A percentile compares a stretch with the other conserved stretches of the same genome.
Evolutionary conservation across 495 filamentous ascomycete genomes (phyloP).

Genomic region (Hyaloscypha finlandica): DNA sequence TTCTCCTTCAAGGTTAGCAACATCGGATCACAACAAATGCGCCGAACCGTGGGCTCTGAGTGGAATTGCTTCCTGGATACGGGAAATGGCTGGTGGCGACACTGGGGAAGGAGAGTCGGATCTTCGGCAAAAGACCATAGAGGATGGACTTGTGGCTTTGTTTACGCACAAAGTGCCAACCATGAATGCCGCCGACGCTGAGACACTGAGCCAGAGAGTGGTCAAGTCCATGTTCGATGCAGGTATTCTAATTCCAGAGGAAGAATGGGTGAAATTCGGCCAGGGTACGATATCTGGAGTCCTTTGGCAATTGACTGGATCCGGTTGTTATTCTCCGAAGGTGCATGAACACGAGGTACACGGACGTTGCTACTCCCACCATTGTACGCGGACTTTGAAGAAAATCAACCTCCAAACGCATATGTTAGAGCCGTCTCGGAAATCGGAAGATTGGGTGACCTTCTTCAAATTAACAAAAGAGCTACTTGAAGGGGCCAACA

Average conservation of each 20-base stretch:
- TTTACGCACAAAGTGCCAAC: conserved; percentile 97
- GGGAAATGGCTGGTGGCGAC: conserved; percentile 82
- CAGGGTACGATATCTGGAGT: conserved; percentile 77
- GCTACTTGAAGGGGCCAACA: conserved; percentile 62
- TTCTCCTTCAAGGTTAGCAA: conserved; percentile 81
- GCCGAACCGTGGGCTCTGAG: conserved; percentile 91
- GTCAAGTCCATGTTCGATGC: conserved; percentile 79
- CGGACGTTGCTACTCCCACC: conserved; percentile 88
- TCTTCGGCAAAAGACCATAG: conserved; percentile 77
- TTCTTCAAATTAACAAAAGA: conserved; percentile 88
- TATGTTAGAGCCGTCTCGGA: conserved; percentile 65
- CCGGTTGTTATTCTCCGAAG: conserved; percentile 85
- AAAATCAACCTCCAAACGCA: conserved; percentile 84
- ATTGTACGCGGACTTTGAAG: conserved; percentile 91
- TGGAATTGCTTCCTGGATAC: conserved; percentile 83
- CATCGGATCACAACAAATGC: conserved; percentile 83
- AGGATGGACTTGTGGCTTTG: conserved; percentile 83
- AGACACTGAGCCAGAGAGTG: conserved; percentile 77
- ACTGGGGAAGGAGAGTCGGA: conserved; percentile 62
- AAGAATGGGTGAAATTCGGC: conserved; percentile 97
- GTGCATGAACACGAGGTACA: conserved; percentile 73
- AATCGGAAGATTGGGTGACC: conserved; percentile 82
- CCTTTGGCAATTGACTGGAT: conserved; percentile 89
- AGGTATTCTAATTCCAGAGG: conserved; percentile 80
- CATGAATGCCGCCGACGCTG: conserved; percentile 98